Base-by-base conservation (phyloP, 2,329 filamentous ascomycete genomes). In the Fusarium acutatum region DNA sequence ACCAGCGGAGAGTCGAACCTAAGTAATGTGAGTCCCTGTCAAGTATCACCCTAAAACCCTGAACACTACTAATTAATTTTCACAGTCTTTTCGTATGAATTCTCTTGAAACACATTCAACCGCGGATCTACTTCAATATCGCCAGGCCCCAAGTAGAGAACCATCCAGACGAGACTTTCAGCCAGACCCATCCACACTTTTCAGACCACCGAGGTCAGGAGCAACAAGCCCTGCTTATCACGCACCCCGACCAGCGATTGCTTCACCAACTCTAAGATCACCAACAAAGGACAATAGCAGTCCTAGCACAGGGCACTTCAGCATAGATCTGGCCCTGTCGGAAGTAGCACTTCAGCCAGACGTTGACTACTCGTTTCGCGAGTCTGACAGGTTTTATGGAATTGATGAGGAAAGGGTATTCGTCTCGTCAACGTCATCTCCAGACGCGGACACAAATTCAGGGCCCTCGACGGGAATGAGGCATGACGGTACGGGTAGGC, bases 241-340 rank as follows among this genome's bases (percentile, higher is more conserved):
- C 4, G 4, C 22, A 18, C 26, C 28, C 2, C 49, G 10, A 5
- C 10, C 26, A 24, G 10, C 22, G 10, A 5, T 1, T 11, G 1
- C 6, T 32, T 30, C 3, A 13, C 4, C 6, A 2, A 11, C 1
- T 7, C 32, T n/a, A n/a, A 32, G 7, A 1, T 18, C 26, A 7
- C 3, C 3, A 9, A 4, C 9, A 14, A 12, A 22, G 3, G 7
- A 11, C 2, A 24, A 6, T 3, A 13, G 3, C 3, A n/a, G 12
- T 11, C 15, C 47, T 13, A 37, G 30, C 22, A 11, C 11, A 20
- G n/a, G 24, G 1, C 3, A 34, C 14, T 61, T 61, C 7, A 40
- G 40, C 7, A 41, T 61, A 15, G 24, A 43, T 35, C 9, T 43
- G 22, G 59, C 32, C 5, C 50, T 62, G 2, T 57, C 49, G 7